These are phyloP conservation scores for Geranium brycei DNA, from an alignment of 345 rosid species.

Conservation along the genomic window DNA sequence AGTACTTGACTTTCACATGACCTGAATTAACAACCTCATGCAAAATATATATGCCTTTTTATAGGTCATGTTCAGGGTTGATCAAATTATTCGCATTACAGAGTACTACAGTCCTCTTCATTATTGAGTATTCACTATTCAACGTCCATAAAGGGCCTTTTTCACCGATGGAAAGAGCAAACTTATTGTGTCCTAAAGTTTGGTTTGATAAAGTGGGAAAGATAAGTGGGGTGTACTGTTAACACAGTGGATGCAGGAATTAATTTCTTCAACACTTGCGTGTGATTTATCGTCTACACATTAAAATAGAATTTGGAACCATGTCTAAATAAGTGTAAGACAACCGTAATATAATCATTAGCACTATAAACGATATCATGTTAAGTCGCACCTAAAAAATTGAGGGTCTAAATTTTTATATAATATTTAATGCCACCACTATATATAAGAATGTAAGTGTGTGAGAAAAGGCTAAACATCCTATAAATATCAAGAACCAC, in stretches of 20 bases:
- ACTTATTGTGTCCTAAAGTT: neutral
- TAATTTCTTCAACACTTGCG: neutral
- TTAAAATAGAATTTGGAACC: neutral
- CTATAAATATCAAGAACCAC: no score
- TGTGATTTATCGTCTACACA: no score
- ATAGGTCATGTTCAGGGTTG: neutral
- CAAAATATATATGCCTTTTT: neutral
- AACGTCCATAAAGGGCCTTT: neutral
- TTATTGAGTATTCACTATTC: neutral
- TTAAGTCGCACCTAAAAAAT: neutral
- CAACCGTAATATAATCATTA: no score
- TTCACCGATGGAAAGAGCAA: constrained; percentile 6
- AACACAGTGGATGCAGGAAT: neutral
- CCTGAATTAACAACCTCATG: neutral
- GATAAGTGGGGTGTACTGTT: constrained; percentile 19
- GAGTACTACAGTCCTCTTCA: neutral
- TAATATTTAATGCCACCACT: neutral
- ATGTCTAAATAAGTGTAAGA: neutral
- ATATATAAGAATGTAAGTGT: neutral
- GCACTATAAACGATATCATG: no score
- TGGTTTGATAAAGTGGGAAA: constrained; percentile 4
- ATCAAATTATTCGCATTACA: neutral
- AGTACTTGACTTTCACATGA: neutral
- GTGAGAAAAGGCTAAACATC: neutral
- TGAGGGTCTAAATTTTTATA: neutral